Conservation (phyloP, 768 basidiomycete species). For the Suillus brevipes region DNA sequence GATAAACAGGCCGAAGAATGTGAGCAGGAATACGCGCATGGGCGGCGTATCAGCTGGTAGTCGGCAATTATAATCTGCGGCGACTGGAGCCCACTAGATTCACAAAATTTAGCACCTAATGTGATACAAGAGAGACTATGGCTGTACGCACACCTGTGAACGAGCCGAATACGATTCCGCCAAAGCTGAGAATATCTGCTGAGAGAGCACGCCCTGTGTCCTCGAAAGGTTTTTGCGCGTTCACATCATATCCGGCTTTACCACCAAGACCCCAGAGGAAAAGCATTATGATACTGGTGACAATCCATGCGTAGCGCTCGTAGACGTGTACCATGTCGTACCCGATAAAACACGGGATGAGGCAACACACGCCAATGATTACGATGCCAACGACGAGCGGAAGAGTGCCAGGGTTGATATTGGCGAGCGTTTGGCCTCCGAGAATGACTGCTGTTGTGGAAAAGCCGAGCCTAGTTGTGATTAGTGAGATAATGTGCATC, state of each 20-base stretch:
- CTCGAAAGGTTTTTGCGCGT: conserved; percentile 42
- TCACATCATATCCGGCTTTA: conserved; percentile 45
- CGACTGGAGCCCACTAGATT: conserved; percentile 46
- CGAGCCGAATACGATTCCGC: conserved; percentile 51
- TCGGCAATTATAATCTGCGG: conserved; percentile 57
- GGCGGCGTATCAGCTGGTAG: conserved; percentile 45
- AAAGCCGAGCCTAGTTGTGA: conserved; percentile 43
- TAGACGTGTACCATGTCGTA: conserved; percentile 48
- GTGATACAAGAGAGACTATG: background rate
- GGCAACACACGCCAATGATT: conserved; percentile 42
- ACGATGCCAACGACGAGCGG: conserved; percentile 51
- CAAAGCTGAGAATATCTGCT: conserved; percentile 47
- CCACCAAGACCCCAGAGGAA: conserved; percentile 53
- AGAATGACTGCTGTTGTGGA: conserved; percentile 50
- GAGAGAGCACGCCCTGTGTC: conserved; percentile 42
- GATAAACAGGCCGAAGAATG: conserved; percentile 51
- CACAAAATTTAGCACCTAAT: background rate
- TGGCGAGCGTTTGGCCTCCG: conserved; percentile 52
- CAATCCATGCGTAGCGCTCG: conserved; percentile 59
- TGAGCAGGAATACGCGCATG: conserved; percentile 46
- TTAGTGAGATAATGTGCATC: background rate
- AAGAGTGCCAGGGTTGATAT: conserved; percentile 44
- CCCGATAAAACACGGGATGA: conserved; percentile 49
- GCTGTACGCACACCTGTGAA: conserved; percentile 38
- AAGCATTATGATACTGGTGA: conserved; percentile 46